phyloP scores from a whole-genome alignment of 73 alveolate species.

The Durusdinium trenchii region DNA sequence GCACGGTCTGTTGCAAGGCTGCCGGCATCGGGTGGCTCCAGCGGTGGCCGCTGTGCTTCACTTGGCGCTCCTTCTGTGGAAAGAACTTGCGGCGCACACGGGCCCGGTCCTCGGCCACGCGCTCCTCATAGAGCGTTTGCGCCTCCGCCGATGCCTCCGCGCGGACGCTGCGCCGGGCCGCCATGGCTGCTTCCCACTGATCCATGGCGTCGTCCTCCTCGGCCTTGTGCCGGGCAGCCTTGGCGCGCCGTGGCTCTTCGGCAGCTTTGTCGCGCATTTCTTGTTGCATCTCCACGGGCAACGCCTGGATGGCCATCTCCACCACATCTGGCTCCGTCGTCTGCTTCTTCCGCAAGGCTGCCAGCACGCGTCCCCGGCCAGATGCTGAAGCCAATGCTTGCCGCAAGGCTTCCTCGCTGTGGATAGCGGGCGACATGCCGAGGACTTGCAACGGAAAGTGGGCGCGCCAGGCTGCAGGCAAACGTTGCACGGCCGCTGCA shows the following conservation, averaged over 20 bases:
- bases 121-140: neutral
- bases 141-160: neutral
- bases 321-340: neutral
- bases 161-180: neutral
- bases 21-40: slow-evolving; percentile 51
- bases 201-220: neutral
- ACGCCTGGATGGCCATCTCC: neutral
- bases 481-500: neutral
- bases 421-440: slow-evolving; percentile 32
- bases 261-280: neutral
- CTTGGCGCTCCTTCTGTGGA: neutral
- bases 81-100: slow-evolving; percentile 30
- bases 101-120: slow-evolving; percentile 29
- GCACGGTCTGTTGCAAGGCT: neutral
- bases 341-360: neutral
- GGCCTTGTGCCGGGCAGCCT: neutral
- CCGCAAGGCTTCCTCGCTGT: neutral
- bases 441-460: neutral
- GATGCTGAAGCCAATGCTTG: neutral
- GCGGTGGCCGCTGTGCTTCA: neutral
- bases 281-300: neutral
- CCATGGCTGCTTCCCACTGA: neutral
- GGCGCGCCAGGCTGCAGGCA: neutral
- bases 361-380: slow-evolving; percentile 25
- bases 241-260: slow-evolving; percentile 16